Evolutionary conservation across 1,139 yeast genomes (phyloP), one percentile per base, ranked within the genome.

Genomic region (Geotrichum phurueaensis): DNA sequence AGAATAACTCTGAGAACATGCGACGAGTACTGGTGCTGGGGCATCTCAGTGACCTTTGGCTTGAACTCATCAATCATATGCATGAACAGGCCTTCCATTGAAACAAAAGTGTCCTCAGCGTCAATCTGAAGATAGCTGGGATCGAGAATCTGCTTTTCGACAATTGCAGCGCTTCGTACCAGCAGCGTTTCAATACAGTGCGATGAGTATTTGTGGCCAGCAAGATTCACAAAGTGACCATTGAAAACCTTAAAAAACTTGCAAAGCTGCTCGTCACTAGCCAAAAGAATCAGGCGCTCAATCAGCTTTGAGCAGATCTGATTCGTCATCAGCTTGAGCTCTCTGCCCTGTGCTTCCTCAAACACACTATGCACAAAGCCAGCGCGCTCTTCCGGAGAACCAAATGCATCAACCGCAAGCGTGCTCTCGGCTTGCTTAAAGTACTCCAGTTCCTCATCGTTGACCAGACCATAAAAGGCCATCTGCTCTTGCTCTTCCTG

Each of bases 371-470:
- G 73, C 33, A 90, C 84, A 70, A 92, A 91, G 1, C 87, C 86
- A 3, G 74, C 75, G 68, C 86, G 83, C 66, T 91, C 97, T 61
- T 89, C 96, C 1, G 81, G 78, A 20, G 80, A 78, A 48, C 84
- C 90, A 71, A 94, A 90, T 0, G 96, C 87, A 73, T 91, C 85
- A 53, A 90, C 82, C 57, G 91, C 85, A 58, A 94, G 78, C 0
- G 96, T 88, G 9, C 92, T 83, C 73, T 92, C 98, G 0, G 97
- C 96, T 70, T 86, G 91, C 69, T 89, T 89, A 77, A 92, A 94
- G 73, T 94, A 94, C 66, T 90, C 97, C 55, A 89, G 75, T 73
- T 94, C 97, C 54, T 83, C 81, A 10, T 91, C 76, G 71, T 90
- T 96, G 15, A 94, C 87, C 49, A 92, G 79, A 25, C 98, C 98